These are phyloP conservation scores for Umbelopsis ramanniana DNA, from an alignment of 192 early-diverging fungal genomes.

Conservation along the genomic window DNA sequence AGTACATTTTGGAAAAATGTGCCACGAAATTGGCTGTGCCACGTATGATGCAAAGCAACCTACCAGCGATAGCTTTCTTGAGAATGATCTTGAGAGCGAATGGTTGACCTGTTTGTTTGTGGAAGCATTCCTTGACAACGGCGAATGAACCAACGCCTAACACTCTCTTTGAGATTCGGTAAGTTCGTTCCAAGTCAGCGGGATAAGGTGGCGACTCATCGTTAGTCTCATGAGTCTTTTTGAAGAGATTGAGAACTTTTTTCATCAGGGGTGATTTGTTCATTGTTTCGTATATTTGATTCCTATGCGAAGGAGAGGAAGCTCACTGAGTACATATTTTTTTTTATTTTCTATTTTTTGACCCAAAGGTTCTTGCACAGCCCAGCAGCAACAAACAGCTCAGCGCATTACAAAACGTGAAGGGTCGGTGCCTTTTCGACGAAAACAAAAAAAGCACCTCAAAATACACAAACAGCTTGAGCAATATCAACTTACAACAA, in stretches of 20 bases:
- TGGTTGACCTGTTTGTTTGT: slow-evolving; percentile 54
- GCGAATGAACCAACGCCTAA: slow-evolving; percentile 63
- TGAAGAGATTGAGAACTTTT: slow-evolving; percentile 42
- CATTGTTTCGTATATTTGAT: slow-evolving; percentile 27
- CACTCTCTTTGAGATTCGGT: slow-evolving; percentile 51
- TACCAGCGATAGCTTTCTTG: slow-evolving; percentile 59
- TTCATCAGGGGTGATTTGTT: slow-evolving; percentile 41
- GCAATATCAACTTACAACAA: not conserved
- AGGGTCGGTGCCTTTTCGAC: no score
- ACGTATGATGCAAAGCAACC: slow-evolving; percentile 1
- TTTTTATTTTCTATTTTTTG: slow-evolving; percentile 2
- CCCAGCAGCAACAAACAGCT: not conserved
- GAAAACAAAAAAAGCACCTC: no score
- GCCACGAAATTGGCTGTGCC: slow-evolving; percentile 17
- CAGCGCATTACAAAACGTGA: not conserved
- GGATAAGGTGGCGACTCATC: slow-evolving; percentile 35
- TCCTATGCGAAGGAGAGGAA: not conserved
- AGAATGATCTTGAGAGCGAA: slow-evolving; percentile 81
- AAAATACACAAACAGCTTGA: not conserved
- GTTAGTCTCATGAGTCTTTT: slow-evolving; percentile 43
- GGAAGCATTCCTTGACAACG: slow-evolving; percentile 66
- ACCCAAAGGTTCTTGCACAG: no score
- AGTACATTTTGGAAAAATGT: not conserved
- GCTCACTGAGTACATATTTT: not conserved
- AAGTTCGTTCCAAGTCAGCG: slow-evolving; percentile 30